Evolutionary conservation across 2,329 filamentous ascomycete species (phyloP).

Genomic region (Talaromyces islandicus): DNA sequence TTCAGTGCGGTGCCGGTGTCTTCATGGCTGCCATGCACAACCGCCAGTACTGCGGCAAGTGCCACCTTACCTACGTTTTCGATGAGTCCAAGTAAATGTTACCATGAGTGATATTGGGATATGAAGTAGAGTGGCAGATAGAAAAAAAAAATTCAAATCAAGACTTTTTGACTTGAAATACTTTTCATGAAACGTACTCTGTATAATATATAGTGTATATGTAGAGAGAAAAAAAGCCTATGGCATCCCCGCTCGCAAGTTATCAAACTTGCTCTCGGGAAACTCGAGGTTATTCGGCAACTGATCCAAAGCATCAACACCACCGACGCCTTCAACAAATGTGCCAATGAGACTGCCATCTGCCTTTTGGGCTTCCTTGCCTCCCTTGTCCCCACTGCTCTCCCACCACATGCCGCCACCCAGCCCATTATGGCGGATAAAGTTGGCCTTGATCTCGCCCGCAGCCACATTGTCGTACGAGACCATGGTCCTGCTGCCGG

Average conservation of each 20-base stretch:
- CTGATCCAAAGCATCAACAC: slow-evolving; percentile 27
- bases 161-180: slow-evolving; percentile 2
- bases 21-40: slow-evolving; percentile 99
- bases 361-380: slow-evolving; percentile 31
- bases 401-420: slow-evolving; percentile 99
- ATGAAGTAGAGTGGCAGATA: slow-evolving; percentile 8
- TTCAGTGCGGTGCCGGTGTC: slow-evolving; percentile 95
- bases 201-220: too few relatives aligned
- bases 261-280: slow-evolving; percentile 38
- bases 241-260: slow-evolving; percentile 27
- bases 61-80: slow-evolving; percentile 67
- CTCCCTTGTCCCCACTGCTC: slow-evolving; percentile 68
- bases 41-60: slow-evolving; percentile 88
- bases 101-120: slow-evolving; percentile 3
- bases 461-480: slow-evolving; percentile 62
- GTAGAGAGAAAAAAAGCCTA: too few relatives aligned
- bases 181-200: not conserved
- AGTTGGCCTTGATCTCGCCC: slow-evolving; percentile 64
- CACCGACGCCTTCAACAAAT: slow-evolving; percentile 34
- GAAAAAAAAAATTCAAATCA: slow-evolving; percentile 7
- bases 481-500: slow-evolving; percentile 59
- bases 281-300: slow-evolving; percentile 28
- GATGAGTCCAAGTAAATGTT: slow-evolving; percentile 55
- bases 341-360: slow-evolving; percentile 62
- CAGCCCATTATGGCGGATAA: slow-evolving; percentile 58